A percentile compares a stretch with the other conserved stretches of the same genome.
phyloP scores from a whole-genome alignment of 192 early-diverging fungal species.

The Linnemannia elongata region DNA sequence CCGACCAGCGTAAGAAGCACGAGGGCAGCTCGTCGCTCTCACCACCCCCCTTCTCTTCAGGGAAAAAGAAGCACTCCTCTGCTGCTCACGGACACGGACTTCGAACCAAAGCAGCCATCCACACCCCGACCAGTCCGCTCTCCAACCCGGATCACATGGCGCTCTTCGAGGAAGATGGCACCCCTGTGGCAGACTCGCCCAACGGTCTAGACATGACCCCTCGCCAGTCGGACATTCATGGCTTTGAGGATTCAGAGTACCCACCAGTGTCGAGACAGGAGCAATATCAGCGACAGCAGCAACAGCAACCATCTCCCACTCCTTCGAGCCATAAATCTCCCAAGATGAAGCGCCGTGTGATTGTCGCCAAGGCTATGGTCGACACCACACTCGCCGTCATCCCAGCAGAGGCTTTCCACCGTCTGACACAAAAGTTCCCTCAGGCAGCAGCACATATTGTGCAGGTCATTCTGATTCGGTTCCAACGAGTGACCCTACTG shows the following conservation, averaged over 20 bases:
- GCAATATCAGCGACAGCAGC: constrained; percentile 8
- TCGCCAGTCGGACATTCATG: constrained; percentile 24
- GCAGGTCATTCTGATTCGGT: constrained; percentile 95
- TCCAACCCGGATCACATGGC: constrained; percentile 57
- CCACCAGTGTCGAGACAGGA: background rate
- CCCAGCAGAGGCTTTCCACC: constrained; percentile 92
- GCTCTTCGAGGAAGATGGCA: constrained; percentile 35
- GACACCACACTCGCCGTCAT: constrained; percentile 95
- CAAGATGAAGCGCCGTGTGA: constrained; percentile 75
- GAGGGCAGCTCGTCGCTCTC: constrained; percentile 7
- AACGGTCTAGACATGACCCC: constrained; percentile 29
- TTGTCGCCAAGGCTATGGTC: constrained; percentile 85
- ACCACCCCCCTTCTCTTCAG: constrained; percentile 5
- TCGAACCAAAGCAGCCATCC: constrained; percentile 38
- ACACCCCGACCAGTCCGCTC: constrained; percentile 56
- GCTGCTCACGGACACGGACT: constrained; percentile 33
- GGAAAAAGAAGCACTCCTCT: constrained; percentile 33
- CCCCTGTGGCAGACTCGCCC: background rate
- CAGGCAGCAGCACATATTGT: constrained; percentile 94
- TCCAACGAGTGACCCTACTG: constrained; percentile 94
- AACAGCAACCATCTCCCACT: constrained; percentile 12
- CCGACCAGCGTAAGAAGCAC: constrained; percentile 16
- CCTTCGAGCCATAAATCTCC: constrained; percentile 23
- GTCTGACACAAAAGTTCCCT: constrained; percentile 91
- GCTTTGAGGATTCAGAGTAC: constrained; percentile 22